A percentile compares a stretch with the other conserved stretches of the same genome.
These are phyloP conservation scores for Populus nigra DNA, from an alignment of 345 rosid species.

Conservation along the genomic window DNA sequence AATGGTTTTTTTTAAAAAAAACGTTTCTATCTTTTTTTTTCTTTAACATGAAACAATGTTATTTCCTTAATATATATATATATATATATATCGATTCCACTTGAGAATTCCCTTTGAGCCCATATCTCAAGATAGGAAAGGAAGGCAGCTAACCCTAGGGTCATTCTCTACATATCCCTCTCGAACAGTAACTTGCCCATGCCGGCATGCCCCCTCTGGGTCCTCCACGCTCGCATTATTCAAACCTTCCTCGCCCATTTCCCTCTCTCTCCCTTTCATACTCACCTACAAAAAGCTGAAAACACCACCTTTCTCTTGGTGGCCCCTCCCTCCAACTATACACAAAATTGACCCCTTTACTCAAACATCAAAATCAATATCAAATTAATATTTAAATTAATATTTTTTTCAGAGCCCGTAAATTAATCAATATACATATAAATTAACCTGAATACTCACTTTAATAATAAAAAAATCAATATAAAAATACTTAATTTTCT, in stretches of 20 bases:
- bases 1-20: too few species aligned
- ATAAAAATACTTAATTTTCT: too few species aligned
- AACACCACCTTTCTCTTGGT: not conserved
- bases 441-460: too few species aligned
- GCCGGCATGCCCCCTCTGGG: not conserved
- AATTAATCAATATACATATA: too few species aligned
- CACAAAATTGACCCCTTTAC: not conserved
- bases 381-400: too few species aligned
- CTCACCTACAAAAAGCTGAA: not conserved
- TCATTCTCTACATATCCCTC: not conserved
- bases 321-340: not conserved
- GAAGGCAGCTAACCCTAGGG: not conserved
- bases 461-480: too few species aligned
- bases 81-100: too few species aligned
- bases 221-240: not conserved
- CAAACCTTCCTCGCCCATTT: not conserved
- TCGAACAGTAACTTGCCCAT: not conserved
- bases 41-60: too few species aligned
- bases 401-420: too few species aligned
- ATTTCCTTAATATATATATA: too few species aligned
- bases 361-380: too few species aligned
- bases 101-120: not conserved
- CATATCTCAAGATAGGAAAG: not conserved
- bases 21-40: too few species aligned
- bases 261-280: not conserved